Evolutionary conservation across 495 filamentous ascomycete genomes (phyloP), one percentile per base, ranked within the genome.

Genomic region (Choiromyces venosus): DNA sequence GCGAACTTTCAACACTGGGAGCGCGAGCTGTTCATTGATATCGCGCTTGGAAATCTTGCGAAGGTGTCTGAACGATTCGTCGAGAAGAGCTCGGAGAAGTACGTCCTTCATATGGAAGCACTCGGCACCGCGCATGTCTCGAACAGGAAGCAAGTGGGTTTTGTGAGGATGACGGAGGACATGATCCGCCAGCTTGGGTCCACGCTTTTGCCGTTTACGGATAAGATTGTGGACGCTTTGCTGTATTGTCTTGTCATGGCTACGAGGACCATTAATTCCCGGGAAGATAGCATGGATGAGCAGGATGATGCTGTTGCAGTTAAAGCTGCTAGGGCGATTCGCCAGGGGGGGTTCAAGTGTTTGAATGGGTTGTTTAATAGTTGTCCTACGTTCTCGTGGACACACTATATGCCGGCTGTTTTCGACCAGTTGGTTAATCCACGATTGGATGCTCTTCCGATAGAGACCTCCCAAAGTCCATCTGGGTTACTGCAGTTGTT

Each of bases 161-260:
- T 97, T 75, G 81, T 97, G 61, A 93, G 93, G 79, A 94, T 98
- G 92, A 85, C 95, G 64, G 90, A 93, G 69, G 89, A 93, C n/a
- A 87, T 98, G 80, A 88, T 97, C 74, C 89, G 90, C 36, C 91
- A 93, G 39, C 86, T 97, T 36, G 92, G 93, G 64, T 88, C 84
- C 21, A 88, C 87, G 33, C 86, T 96, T 71, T 72, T 82, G 7
- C 84, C 88, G 1, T 92, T 89, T 73, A 84, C 89, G 37, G 82
- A 85, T 44, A 84, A 85, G 16, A 82, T 97, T 9, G 84, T 92
- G 78, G 87, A 93, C 78, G 87, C 92, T 3, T 84, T 96, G 9
- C 81, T 97, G 3, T 93, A 92, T 78, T 96, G 92, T 78, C 83
- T 94, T 35, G 84, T 95, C 37, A 85, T 86, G 66, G 89, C 93